Base-by-base conservation (phyloP, 305 asterid species). In the Fraxinus floribunda region DNA sequence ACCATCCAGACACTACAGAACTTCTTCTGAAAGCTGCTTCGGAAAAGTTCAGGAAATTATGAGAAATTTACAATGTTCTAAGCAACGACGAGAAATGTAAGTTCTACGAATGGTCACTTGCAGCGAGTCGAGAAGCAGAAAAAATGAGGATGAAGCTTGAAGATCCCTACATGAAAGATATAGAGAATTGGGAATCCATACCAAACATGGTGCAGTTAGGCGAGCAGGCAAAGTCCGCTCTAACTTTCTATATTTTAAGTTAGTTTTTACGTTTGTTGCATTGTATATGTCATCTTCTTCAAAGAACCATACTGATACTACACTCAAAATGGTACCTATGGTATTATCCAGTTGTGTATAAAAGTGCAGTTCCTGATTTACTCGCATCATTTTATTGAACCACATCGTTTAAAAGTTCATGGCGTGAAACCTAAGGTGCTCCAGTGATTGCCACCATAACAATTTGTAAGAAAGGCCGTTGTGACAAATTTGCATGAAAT, bases 171-270 rank as follows among this genome's bases (percentile, higher is more conserved):
- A 87, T 86, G 90, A 78, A 83, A 88, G 98, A 93, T 5, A 13
- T 92, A 24, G 87, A 86, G 77, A 88, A 82, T 10, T 93, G 44
- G 26, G 92, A 80, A 86, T 87, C 98, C 1, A 79, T 93, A 41
- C 97, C 97, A 3, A 98, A 95, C 73, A 90, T 89, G 95, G 97
- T 95, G 97, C 94, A 91, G 85, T 91, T 93, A 79, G 90, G 82
- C 75, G 91, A 86, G 84, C 98, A 95, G 83, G 97, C 98, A 68
- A 91, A 92, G 83, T 92, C 94, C 80, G 98, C 97, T 52, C 93
- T 93, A 81, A 92, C 95, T 75, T 95, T 93, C 13, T 97, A 95
- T 89, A 85, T 92, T 78, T 82, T 95, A 77, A 70, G 88, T 93
- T 77, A 29, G 90, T 78, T 92, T 93, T 86, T 89, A 97, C 16